Percentiles rank a stretch among this genome's conserved stretches.
Conservation (phyloP, 768 basidiomycete genomes). For the Lactarius psammicola region DNA sequence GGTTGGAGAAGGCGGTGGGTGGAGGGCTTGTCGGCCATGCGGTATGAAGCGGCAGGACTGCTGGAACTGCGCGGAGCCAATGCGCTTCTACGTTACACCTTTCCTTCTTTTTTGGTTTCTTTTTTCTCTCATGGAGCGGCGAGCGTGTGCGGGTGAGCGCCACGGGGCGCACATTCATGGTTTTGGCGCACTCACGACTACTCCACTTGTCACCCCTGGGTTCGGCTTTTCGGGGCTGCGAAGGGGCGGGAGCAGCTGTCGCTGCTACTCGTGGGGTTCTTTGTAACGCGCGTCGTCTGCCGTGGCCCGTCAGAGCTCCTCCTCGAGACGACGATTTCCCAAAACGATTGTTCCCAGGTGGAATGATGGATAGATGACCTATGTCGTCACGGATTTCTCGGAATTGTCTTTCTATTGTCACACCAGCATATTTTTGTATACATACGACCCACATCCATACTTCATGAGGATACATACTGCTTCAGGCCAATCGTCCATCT, state of each 20-base stretch:
- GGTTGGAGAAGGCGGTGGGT: neutral
- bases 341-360: constrained; percentile 19
- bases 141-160: neutral
- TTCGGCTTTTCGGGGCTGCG: neutral
- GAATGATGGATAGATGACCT: constrained; percentile 6
- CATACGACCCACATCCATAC: neutral
- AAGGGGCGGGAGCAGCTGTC: constrained; percentile 9
- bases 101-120: neutral
- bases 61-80: constrained; percentile 9
- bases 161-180: constrained; percentile 5
- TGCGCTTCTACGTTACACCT: neutral
- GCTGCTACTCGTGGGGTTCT: constrained; percentile 10
- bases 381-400: constrained; percentile 15
- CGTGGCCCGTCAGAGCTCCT: neutral
- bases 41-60: constrained; percentile 16
- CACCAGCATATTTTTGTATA: constrained; percentile 13
- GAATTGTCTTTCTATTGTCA: constrained; percentile 6
- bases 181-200: constrained; percentile 6
- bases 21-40: neutral
- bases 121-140: constrained; percentile 5
- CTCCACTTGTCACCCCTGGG: constrained; percentile 9
- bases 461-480: neutral
- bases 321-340: neutral
- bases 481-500: neutral
- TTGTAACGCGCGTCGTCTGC: neutral